Conservation (phyloP, 176 grass and related monocot genomes). For the bread wheat (Triticum aestivum) region IWGSC_CS_RefSeq_v2.1 NC_057794.1:147294301-147294800, state of each 20-base stretch:
- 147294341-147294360: background rate
- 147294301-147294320: background rate
- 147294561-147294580: conserved; percentile 47
- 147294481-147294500: conserved; percentile 35
- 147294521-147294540: conserved; percentile 52
- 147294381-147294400: conserved; percentile 7
- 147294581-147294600: too few species aligned
- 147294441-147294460: conserved; percentile 56
- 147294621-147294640: too few species aligned
- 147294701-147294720: background rate
- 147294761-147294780: conserved; percentile 67
- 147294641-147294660: conserved; percentile 96
- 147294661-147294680: conserved; percentile 56
- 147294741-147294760: conserved; percentile 79
- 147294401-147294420: conserved; percentile 45
- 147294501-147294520: conserved; percentile 45
- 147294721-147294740: conserved; percentile 63
- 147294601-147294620: too few species aligned
- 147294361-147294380: conserved; percentile 43
- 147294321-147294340: background rate
- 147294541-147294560: conserved; percentile 77
- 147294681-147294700: background rate
- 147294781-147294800: conserved; percentile 66
- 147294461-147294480: conserved; percentile 8
- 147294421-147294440: conserved; percentile 45